phyloP scores from a whole-genome alignment of 768 basidiomycete species.

The Leccinum boreale region DNA sequence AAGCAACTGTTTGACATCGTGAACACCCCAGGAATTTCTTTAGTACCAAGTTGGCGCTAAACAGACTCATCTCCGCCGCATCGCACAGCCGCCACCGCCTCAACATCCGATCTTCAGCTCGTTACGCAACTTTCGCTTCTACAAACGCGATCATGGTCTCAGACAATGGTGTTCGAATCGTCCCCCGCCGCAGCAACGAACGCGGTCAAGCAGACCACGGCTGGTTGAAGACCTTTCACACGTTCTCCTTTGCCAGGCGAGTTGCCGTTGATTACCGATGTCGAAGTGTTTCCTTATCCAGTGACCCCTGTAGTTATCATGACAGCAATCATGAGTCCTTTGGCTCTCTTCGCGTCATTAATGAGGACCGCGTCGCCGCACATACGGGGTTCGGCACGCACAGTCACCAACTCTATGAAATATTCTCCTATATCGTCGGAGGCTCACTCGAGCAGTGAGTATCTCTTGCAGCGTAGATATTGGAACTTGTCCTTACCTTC shows the following conservation, averaged over 20 bases:
- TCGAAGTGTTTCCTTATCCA: not conserved
- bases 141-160: conserved; percentile 16
- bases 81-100: not conserved
- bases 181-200: conserved; percentile 55
- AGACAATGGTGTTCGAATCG: conserved; percentile 32
- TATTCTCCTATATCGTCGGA: conserved; percentile 82
- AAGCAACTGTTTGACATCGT: not conserved
- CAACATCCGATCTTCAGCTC: not conserved
- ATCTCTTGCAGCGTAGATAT: not conserved
- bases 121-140: not conserved
- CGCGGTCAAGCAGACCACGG: conserved; percentile 76
- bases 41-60: not conserved
- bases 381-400: conserved; percentile 83
- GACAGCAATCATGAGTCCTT: conserved; percentile 56
- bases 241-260: conserved; percentile 72
- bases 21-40: conserved; percentile 2
- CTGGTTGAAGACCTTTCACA: conserved; percentile 87
- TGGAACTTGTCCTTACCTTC: not conserved
- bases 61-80: not conserved
- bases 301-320: conserved; percentile 47
- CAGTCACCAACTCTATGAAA: conserved; percentile 82
- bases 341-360: conserved; percentile 82
- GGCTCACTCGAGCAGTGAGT: conserved; percentile 82
- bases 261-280: conserved; percentile 25
- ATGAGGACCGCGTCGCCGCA: conserved; percentile 84